A percentile compares a stretch with the other conserved stretches of the same genome.
Evolutionary conservation across 805 yeast genomes (phyloP).

Genomic region (Kluyveromyces wickerhamii): DNA sequence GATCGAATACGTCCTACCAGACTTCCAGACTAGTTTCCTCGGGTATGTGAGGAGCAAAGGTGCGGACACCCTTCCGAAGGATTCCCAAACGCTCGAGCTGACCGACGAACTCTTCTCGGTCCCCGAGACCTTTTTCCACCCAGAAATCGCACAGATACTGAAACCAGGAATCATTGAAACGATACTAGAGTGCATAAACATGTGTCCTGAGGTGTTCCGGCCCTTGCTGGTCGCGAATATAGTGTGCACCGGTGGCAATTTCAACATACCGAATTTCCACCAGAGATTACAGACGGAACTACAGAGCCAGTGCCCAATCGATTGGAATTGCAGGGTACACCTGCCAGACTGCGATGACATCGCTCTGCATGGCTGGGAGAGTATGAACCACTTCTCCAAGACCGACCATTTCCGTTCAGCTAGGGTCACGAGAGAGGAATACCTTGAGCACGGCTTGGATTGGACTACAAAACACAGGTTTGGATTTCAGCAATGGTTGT

Average conservation of each 20-base stretch:
- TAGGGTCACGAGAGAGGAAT: conserved; percentile 68
- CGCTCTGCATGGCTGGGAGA: conserved; percentile 47
- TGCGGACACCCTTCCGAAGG: conserved; percentile 31
- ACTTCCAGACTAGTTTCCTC: conserved; percentile 66
- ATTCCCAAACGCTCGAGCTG: conserved; percentile 57
- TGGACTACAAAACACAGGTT: conserved; percentile 37
- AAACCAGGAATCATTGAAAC: conserved; percentile 73
- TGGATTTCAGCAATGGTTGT: conserved; percentile 34
- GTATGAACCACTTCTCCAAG: conserved; percentile 41
- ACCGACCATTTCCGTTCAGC: conserved; percentile 38
- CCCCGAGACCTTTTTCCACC: conserved; percentile 83
- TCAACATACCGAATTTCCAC: conserved; percentile 60
- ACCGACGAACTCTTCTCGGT: conserved; percentile 81
- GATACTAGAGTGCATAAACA: conserved; percentile 56
- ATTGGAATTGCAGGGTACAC: conserved; percentile 51
- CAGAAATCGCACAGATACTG: conserved; percentile 68
- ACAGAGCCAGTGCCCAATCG: conserved; percentile 60
- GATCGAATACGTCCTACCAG: conserved; percentile 78
- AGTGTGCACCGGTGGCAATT: conserved; percentile 74
- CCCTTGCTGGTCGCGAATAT: conserved; percentile 78
- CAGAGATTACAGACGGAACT: conserved; percentile 54
- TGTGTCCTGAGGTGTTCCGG: conserved; percentile 63
- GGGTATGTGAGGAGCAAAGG: conserved; percentile 54
- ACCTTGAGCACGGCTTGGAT: conserved; percentile 69
- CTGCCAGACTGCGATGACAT: conserved; percentile 30